phyloP scores from a whole-genome alignment of 352 stramenopile species.

The Phytopythium delawarense region DNA sequence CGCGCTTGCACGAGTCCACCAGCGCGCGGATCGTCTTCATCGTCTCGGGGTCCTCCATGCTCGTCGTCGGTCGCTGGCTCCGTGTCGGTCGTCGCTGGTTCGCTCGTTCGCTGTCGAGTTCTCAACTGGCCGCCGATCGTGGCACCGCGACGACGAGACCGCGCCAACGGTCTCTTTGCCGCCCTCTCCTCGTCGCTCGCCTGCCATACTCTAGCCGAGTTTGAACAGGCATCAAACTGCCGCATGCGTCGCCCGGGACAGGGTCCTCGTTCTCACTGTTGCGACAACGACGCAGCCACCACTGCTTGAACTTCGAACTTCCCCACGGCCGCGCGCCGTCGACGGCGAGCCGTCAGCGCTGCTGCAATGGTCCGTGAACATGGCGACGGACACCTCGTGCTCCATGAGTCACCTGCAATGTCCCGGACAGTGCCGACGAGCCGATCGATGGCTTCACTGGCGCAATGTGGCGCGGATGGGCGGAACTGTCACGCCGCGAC shows the following conservation, averaged over 20 bases:
- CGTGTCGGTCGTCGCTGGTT: constrained; percentile 3
- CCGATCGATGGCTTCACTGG: too few species aligned
- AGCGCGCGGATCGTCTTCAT: constrained; percentile 1
- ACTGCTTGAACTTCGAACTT: too few species aligned
- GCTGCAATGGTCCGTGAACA: too few species aligned
- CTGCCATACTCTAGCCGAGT: not conserved
- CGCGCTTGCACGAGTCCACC: constrained; percentile 12
- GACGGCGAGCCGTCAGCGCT: too few species aligned
- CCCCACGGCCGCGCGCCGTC: too few species aligned
- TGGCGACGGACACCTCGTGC: too few species aligned
- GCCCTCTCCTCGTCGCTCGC: not conserved
- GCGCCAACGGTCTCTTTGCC: not conserved
- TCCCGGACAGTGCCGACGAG: too few species aligned
- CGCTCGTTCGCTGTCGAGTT: constrained; percentile 7
- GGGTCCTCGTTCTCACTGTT: not conserved
- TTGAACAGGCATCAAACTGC: not conserved
- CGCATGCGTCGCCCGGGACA: not conserved
- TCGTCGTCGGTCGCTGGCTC: not conserved
- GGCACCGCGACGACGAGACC: not conserved
- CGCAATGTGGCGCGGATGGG: too few species aligned
- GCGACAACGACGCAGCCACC: not conserved
- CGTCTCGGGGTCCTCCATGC: constrained; percentile 3
- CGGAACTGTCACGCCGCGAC: too few species aligned
- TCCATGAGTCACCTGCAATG: too few species aligned
- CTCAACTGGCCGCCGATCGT: not conserved